phyloP scores from a whole-genome alignment of 345 rosid genomes.

The Sonneratia alba region DNA sequence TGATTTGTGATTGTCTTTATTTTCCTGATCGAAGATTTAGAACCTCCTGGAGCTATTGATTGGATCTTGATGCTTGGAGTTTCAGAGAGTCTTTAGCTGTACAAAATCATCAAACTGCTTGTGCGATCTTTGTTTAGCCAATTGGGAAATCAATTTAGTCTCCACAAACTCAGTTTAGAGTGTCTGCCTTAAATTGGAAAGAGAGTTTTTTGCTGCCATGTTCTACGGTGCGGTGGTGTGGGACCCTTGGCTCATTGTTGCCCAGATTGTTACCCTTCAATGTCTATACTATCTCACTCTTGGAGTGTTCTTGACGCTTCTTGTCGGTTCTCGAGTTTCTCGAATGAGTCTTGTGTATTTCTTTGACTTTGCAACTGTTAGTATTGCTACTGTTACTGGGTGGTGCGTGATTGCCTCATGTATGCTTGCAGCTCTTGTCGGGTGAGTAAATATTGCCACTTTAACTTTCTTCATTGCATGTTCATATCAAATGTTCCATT shows the following conservation, averaged over 20 bases:
- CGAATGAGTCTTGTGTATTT: constrained; percentile 77
- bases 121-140: constrained; percentile 1
- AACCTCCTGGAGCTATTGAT: background rate
- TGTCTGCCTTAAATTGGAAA: background rate
- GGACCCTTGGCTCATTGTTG: constrained; percentile 96
- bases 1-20: background rate
- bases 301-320: constrained; percentile 45
- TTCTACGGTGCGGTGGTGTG: constrained; percentile 87
- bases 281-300: constrained; percentile 71
- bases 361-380: constrained; percentile 72
- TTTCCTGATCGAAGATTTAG: background rate
- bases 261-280: constrained; percentile 74
- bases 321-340: constrained; percentile 74
- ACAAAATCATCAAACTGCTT: background rate
- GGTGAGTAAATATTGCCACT: background rate
- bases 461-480: background rate
- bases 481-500: background rate
- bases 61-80: background rate
- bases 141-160: constrained; percentile 10
- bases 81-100: background rate
- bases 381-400: constrained; percentile 56
- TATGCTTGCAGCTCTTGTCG: constrained; percentile 47
- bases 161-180: background rate
- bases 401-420: constrained; percentile 74
- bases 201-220: constrained; percentile 36